Evolutionary conservation across 768 basidiomycete species (phyloP).

Genomic region (Candolleomyces eurysporus): DNA sequence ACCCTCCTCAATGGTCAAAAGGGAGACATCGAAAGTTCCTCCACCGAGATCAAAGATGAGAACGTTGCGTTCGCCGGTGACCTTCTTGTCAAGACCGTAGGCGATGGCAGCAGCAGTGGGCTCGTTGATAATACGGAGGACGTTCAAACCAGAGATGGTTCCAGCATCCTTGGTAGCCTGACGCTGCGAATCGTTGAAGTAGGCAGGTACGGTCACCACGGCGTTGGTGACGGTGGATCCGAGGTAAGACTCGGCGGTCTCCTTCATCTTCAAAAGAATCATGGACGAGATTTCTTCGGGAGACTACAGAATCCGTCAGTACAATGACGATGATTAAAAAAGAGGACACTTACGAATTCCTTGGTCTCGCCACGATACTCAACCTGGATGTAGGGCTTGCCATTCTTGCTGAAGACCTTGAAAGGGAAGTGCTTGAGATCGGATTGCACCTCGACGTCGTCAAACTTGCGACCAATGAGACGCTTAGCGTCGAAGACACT

Average conservation of each 20-base stretch:
- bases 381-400: constrained; percentile 87
- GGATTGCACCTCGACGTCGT: constrained; percentile 79
- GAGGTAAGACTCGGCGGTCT: constrained; percentile 95
- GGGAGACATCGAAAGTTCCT: constrained; percentile 97
- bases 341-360: constrained; percentile 69
- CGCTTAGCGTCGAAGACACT: constrained; percentile 99
- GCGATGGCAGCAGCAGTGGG: constrained; percentile 98
- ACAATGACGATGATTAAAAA: constrained; percentile 14
- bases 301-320: constrained; percentile 45
- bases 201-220: constrained; percentile 94
- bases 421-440: constrained; percentile 95
- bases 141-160: constrained; percentile 89
- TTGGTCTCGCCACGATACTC: constrained; percentile 93
- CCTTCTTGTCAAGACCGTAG: constrained; percentile 97
- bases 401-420: constrained; percentile 79
- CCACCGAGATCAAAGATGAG: constrained; percentile 98
- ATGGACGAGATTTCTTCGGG: constrained; percentile 98
- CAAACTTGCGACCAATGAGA: constrained; percentile 91
- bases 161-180: constrained; percentile 99
- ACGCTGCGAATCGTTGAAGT: constrained; percentile 99
- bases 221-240: constrained; percentile 83
- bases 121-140: constrained; percentile 98
- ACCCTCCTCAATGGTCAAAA: constrained; percentile 94
- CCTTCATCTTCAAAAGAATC: constrained; percentile 98
- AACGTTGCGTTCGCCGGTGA: constrained; percentile 87